These are phyloP conservation scores for Vitellaria paradoxa DNA, from an alignment of 179 eudicot genomes.

Conservation along the genomic window DNA sequence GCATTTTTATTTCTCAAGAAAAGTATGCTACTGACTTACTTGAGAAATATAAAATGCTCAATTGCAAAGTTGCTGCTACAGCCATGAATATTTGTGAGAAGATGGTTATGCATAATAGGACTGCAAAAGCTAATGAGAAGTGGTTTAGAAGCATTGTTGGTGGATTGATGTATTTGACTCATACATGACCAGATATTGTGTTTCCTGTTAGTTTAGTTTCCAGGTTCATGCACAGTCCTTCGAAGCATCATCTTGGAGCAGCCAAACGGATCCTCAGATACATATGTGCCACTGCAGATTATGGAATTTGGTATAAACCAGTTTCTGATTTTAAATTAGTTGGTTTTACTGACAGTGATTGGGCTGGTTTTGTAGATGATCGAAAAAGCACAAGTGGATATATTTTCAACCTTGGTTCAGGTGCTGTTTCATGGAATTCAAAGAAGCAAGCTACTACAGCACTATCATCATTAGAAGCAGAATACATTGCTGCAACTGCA, in stretches of 20 bases:
- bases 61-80: background rate
- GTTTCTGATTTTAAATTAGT: constrained; percentile 4
- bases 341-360: constrained; percentile 17
- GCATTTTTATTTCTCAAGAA: constrained; percentile 9
- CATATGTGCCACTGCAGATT: constrained; percentile 1
- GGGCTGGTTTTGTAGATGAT: constrained; percentile 10
- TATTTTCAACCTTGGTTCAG: background rate
- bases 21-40: background rate
- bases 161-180: background rate
- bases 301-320: constrained; percentile 10
- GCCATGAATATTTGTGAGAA: constrained; percentile 16
- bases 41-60: background rate
- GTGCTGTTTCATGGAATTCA: too few relatives aligned
- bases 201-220: background rate
- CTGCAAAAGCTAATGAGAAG: background rate
- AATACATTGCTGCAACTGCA: constrained; percentile 2
- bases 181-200: background rate
- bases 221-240: background rate
- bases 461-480: background rate
- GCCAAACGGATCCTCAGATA: background rate
- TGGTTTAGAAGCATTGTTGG: constrained; percentile 8
- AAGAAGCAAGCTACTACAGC: too few relatives aligned
- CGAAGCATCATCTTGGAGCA: background rate
- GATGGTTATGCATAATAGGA: background rate
- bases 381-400: background rate